Conservation (phyloP, 2,329 filamentous ascomycete species). For the Furcasterigmium sp. region DNA sequence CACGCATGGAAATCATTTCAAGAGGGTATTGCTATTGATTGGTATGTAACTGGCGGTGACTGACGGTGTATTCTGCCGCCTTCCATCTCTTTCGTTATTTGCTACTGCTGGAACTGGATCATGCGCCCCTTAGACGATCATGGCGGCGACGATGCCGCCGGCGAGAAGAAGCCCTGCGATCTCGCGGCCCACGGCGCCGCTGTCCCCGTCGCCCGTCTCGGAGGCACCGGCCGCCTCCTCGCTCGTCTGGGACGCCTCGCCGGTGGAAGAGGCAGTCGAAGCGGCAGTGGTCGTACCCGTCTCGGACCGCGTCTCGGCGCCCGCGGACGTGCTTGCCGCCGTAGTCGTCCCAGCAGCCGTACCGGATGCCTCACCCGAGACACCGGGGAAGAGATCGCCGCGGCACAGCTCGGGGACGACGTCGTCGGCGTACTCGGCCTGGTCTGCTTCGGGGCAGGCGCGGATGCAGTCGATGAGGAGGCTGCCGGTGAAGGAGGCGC, state of each 20-base stretch:
- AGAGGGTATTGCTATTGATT: too few relatives aligned
- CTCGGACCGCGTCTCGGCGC: background rate
- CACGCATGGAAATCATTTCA: too few relatives aligned
- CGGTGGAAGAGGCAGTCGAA: background rate
- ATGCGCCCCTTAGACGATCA: background rate
- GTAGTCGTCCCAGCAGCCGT: background rate
- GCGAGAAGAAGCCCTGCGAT: background rate
- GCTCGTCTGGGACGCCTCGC: background rate
- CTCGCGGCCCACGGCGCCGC: background rate
- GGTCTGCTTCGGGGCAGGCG: conserved; percentile 3
- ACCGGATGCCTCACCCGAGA: background rate
- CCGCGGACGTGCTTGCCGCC: background rate
- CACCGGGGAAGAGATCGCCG: conserved; percentile 2
- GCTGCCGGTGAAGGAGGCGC: conserved; percentile 5
- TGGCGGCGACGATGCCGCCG: background rate
- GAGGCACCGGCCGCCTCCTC: background rate
- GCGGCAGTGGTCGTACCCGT: background rate
- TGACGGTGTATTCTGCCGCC: too few relatives aligned
- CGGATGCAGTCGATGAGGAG: conserved; percentile 5
- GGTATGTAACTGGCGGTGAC: too few relatives aligned
- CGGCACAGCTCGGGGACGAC: background rate
- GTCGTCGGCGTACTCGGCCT: background rate
- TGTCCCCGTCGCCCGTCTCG: background rate
- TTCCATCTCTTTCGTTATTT: too few relatives aligned
- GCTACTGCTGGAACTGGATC: too few relatives aligned